Evolutionary conservation across 495 filamentous ascomycete species (phyloP).

Genomic region (Lasiosphaeris hirsuta): DNA sequence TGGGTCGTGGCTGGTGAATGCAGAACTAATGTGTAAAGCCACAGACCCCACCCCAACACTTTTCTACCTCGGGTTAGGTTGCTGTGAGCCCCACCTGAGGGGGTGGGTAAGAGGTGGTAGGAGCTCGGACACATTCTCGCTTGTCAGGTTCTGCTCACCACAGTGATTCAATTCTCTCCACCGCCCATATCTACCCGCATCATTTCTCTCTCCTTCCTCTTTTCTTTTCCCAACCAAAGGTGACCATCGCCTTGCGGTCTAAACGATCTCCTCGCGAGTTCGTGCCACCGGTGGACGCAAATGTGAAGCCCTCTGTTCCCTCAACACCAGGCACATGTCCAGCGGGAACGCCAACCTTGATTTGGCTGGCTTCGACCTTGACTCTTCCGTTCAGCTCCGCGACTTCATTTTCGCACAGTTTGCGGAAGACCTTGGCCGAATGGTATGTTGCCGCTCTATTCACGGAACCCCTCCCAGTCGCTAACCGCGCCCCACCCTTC

Average conservation of each 20-base stretch:
- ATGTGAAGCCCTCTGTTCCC: constrained; percentile 22
- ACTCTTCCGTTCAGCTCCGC: constrained; percentile 14
- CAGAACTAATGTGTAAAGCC: neutral
- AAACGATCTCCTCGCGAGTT: neutral
- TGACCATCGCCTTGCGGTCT: constrained; percentile 2
- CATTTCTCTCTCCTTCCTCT: constrained; percentile 1
- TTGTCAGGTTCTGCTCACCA: constrained; percentile 9
- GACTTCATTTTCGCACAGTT: constrained; percentile 25
- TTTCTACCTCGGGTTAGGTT: neutral
- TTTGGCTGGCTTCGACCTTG: constrained; percentile 16
- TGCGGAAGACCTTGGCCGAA: constrained; percentile 20
- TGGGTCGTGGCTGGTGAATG: neutral
- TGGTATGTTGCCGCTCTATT: constrained; percentile 24
- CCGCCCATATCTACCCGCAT: neutral
- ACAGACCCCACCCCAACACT: neutral
- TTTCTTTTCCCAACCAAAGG: constrained; percentile 8
- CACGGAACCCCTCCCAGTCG: neutral
- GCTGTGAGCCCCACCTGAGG: constrained; percentile 8
- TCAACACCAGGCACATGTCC: constrained; percentile 26
- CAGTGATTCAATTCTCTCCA: neutral
- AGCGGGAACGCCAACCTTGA: constrained; percentile 17
- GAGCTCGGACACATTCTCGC: constrained; percentile 16
- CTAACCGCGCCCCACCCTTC: constrained; percentile 10
- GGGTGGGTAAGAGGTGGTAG: neutral
- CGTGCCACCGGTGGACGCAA: constrained; percentile 3